Evolutionary conservation across 352 stramenopile genomes (phyloP), one percentile per base, ranked within the genome.

Genomic region (Globisporangium nodosum): DNA sequence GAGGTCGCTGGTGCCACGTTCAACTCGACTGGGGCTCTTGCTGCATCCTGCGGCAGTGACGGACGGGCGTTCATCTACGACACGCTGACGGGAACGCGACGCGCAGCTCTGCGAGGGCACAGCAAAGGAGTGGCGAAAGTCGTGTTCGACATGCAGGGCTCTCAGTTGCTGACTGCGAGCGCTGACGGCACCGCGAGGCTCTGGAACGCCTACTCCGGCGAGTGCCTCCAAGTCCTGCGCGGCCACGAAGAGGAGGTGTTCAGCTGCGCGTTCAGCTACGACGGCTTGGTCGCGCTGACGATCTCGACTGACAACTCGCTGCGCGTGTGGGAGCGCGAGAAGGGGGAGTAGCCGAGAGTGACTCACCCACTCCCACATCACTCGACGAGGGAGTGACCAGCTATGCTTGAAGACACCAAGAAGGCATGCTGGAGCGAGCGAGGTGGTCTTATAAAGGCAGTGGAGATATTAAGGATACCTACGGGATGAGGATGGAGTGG

Each of bases 171-270:
- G 37, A 85, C 78, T 1, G 73, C 78, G 12, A 76, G 81, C 18
- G 68, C 62, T 0, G 81, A 92, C 46, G 63, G 69, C 46, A 89
- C 78, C 0, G 73, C 73, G 45, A 67, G 81, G 6, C 50, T 92
- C 16, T 94, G 84, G 84, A 81, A 91, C 54, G 69, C 74, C 56
- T 85, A 79, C 61, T 82, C 77, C 0, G 78, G 84, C 1, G 66
- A 90, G 45, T 91, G 82, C 54, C 57, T 87, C 1, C 74, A 90
- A 49, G 65, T 82, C 1, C 56, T 92, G 3, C 60, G 56, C 20
- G 79, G 79, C 6, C 79, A 92, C 49, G 80, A 92, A 31, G 80
- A 87, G 12, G 74, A 89, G 11, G 68, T 89, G 18, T 76, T 85
- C 40, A 76, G 69, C 35, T 81, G 74, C 12, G 53, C 53, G 13